phyloP scores from a whole-genome alignment of 805 yeast species.

The Pichia ethanolica region DNA sequence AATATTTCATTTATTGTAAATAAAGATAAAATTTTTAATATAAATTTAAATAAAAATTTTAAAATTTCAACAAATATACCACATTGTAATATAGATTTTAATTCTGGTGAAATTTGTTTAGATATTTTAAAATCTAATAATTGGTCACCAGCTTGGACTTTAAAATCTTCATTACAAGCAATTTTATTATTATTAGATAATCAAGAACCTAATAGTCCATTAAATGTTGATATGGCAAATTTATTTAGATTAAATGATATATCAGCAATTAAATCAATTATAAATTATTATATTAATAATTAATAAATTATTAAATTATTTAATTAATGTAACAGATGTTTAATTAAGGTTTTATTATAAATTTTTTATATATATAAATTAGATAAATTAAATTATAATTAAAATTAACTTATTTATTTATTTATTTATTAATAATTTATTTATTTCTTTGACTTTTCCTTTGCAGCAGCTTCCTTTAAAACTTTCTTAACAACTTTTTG shows the following conservation, averaged over 20 bases:
- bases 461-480: slow-evolving; percentile 90
- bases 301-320: not conserved
- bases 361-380: too few relatives aligned
- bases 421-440: not conserved
- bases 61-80: slow-evolving; percentile 26
- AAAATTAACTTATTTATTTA: too few relatives aligned
- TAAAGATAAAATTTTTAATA: slow-evolving; percentile 2
- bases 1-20: slow-evolving; percentile 34
- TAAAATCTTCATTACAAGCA: slow-evolving; percentile 48
- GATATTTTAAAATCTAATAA: slow-evolving; percentile 46
- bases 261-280: slow-evolving; percentile 35
- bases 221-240: slow-evolving; percentile 64
- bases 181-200: slow-evolving; percentile 48
- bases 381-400: too few relatives aligned
- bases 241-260: slow-evolving; percentile 42
- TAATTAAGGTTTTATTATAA: too few relatives aligned
- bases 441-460: slow-evolving; percentile 55
- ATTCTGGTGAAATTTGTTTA: slow-evolving; percentile 64
- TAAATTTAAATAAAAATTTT: not conserved
- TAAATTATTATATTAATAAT: slow-evolving; percentile 30
- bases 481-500: slow-evolving; percentile 99
- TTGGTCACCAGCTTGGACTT: slow-evolving; percentile 75
- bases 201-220: slow-evolving; percentile 67
- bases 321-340: not conserved
- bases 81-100: slow-evolving; percentile 43